Evolutionary conservation across 1,284 basidiomycete species (phyloP), one percentile per base, ranked within the genome.

Genomic region (Heliocybe sulcata): DNA sequence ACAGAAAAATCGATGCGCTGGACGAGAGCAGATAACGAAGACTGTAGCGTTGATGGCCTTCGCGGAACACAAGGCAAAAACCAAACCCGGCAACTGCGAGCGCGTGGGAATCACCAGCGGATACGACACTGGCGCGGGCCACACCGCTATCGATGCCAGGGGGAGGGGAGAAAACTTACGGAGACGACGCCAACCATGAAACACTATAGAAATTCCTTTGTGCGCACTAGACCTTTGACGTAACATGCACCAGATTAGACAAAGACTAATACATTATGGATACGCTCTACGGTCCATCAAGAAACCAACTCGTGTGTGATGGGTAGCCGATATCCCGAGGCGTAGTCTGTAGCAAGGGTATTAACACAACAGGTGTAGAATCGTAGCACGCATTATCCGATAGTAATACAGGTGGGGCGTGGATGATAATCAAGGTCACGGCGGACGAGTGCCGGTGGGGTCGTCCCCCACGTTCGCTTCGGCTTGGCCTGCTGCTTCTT

Each of bases 1-100:
- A 56, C 58, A 59, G 56, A 53, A 59, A 31, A 61, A 68, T 65
- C 63, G 64, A 61, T 65, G 66, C 64, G 61, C 59, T 42, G 60
- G 61, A 57, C 57, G 56, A 58, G 55, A 56, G 65, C 62, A 58
- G 58, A 63, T 54, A 63, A 58, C 54, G 55, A 52, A 31, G 29
- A 31, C 29, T 6, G 27, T 33, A 29, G 47, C 47, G 11, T 52
- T 29, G 51, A 52, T 52, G 33, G 51, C 19, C 4, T n/a, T 14
- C 20, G 20, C 16, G 33, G 20, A 52, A 52, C 51, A 35, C 8
- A 31, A 12, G 51, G 51, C 27, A 35, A 35, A 35, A 49, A 49
- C 47, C 47, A 49, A 26, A 26, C 6, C 27, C 47, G 47, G 47
- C 12, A 49, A 26, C 22, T 49, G 47, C 47, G 47, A 16, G 10